These are phyloP conservation scores for Claviceps capensis DNA, from an alignment of 2,329 filamentous ascomycete species.

Conservation along the genomic window DNA sequence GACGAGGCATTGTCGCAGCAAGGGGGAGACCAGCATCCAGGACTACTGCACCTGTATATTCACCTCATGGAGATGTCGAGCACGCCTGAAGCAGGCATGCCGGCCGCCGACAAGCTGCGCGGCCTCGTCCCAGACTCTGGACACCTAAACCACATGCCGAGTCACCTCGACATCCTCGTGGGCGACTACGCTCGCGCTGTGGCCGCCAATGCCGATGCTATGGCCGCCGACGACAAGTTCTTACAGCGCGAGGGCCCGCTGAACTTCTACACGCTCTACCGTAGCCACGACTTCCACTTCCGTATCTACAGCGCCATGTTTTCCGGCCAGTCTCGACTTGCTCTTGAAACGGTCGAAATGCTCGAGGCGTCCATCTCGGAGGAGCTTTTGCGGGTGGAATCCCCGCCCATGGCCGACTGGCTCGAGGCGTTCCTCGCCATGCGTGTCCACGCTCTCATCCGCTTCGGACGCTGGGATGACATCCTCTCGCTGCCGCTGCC, in stretches of 20 bases:
- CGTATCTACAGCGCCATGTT: constrained; percentile 69
- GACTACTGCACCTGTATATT: constrained; percentile 61
- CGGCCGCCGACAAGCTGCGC: constrained; percentile 47
- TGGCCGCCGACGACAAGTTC: constrained; percentile 54
- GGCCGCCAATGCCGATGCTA: constrained; percentile 51
- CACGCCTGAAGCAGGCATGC: constrained; percentile 47
- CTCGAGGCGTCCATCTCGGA: constrained; percentile 52
- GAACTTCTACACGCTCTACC: constrained; percentile 68
- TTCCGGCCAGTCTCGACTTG: constrained; percentile 47
- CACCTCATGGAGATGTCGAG: constrained; percentile 68
- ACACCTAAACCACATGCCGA: constrained; percentile 65
- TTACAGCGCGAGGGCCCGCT: constrained; percentile 42
- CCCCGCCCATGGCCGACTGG: constrained; percentile 68
- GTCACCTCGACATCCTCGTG: constrained; percentile 59
- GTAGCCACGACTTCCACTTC: constrained; percentile 63
- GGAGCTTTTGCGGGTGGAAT: constrained; percentile 46
- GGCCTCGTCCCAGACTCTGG: constrained; percentile 54
- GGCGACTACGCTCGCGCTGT: constrained; percentile 59
- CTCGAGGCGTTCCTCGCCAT: constrained; percentile 58
- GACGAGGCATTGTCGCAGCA: constrained; percentile 33
- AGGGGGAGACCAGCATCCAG: constrained; percentile 41
- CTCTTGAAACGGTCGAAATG: constrained; percentile 43
- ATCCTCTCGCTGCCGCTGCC: constrained; percentile 45
- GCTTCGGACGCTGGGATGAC: constrained; percentile 61
- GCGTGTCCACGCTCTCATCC: constrained; percentile 54